Evolutionary conservation across 371 early-diverging fungal species (phyloP), one percentile per base, ranked within the genome.

Genomic region (Chytridium lagenaria): DNA sequence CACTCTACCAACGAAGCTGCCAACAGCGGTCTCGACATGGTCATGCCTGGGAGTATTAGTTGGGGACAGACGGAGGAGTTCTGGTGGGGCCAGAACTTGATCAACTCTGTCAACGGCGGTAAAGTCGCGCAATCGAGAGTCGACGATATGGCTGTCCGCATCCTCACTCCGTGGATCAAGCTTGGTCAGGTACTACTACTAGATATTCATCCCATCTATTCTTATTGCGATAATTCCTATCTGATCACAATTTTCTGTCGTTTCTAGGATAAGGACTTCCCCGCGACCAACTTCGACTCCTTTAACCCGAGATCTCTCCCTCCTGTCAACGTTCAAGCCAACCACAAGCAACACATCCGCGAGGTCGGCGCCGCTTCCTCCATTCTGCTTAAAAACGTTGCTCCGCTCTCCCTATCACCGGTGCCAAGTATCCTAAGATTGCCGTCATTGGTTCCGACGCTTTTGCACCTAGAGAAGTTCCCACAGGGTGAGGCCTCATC

Each of bases 101-200:
- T 55, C 0, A 40, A 22, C 40, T 59, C 73, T 31, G 75, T 81
- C 16, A 55, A 64, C 23, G 38, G 5, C n/a, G 78, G 78, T 1
- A 10, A 36, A 19, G 78, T 81, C 2, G 23, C n/a, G 1, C 34
- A 34, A 16, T 16, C 71, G 19, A 66, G 81, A 31, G 31, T 88
- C 7, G 81, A 74, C 51, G 89, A 89, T 63, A 87, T 87, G 87
- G 86, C 83, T 51, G 81, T 64, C 30, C 83, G 89, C 66, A 82
- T 88, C 63, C 74, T 87, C 36, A 85, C 89, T 33, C 59, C 89
- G 0, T 87, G 85, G 82, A 85, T 83, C 70, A 59, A 71, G 66
- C 23, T 76, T 19, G 78, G 78, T 7, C 81, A 81, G 61, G 44
- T 44, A 12, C 44, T 12, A 19, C 7, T 7, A 19, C 44, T n/a